These are phyloP conservation scores for Plenodomus lindquistii DNA, from an alignment of 2,329 filamentous ascomycete genomes.

Conservation along the genomic window DNA sequence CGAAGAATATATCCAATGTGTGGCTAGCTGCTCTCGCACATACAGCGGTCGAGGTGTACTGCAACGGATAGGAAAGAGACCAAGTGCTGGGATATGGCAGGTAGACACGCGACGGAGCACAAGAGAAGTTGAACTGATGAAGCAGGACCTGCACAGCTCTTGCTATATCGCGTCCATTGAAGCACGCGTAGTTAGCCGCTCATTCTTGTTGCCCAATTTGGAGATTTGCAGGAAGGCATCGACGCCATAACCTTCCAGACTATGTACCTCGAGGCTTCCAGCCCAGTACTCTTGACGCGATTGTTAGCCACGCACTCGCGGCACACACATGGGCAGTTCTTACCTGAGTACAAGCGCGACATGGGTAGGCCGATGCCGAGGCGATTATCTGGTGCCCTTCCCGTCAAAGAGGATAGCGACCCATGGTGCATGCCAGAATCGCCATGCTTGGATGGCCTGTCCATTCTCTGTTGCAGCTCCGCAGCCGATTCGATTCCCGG, in stretches of 20 bases:
- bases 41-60: not conserved
- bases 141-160: not conserved
- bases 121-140: not conserved
- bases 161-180: conserved; percentile 55
- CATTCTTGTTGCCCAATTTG: conserved; percentile 96
- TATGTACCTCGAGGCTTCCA: conserved; percentile 86
- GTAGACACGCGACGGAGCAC: too few relatives aligned
- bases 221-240: conserved; percentile 97
- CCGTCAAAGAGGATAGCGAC: conserved; percentile 79
- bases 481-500: conserved; percentile 22
- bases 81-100: too few relatives aligned
- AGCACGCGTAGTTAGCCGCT: conserved; percentile 71
- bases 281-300: conserved; percentile 80
- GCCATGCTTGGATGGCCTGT: conserved; percentile 23
- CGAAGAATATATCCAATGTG: not conserved
- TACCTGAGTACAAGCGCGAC: conserved; percentile 81
- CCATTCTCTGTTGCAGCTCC: conserved; percentile 22
- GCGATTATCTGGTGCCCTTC: conserved; percentile 80
- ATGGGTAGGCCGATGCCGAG: conserved; percentile 93
- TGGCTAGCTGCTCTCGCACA: too few relatives aligned
- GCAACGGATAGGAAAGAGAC: not conserved
- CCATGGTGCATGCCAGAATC: conserved; percentile 49
- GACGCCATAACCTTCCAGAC: conserved; percentile 90
- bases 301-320: not conserved
- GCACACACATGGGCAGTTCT: not conserved